Base-by-base conservation (phyloP, 2,329 filamentous ascomycete species). In the Colletotrichum sojae region DNA sequence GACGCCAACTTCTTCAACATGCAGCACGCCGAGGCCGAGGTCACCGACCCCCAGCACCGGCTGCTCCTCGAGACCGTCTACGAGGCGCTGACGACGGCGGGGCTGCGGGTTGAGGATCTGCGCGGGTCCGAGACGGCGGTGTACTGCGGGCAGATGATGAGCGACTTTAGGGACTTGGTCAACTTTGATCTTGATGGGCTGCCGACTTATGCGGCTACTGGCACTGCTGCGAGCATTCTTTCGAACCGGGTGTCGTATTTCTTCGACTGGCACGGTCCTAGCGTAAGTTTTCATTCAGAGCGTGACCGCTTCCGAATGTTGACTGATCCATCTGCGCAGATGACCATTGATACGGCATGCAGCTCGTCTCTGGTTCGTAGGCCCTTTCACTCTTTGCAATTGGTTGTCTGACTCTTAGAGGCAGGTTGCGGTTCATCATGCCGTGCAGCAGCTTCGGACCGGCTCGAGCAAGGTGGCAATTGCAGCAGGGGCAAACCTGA, bases 271-370 rank as follows among this genome's bases (percentile, higher is more conserved):
- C 75, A 77, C 16, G 81, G 81, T 1, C 22, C 22, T 1, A 25
- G 22, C 22, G 22, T 25, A 5, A 4, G 22, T 25, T 22, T 22
- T 22, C 22, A 22, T 22, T 4, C 22, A 2, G 22, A 22, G 22
- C 4, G 22, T 22, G 22, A 22, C 22, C 22, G 4, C 22, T 25
- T 25, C 3, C 22, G 22, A 25, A 3, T 25, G 22, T 25, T 4
- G 22, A 4, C 22, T 25, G 22, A 25, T 25, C 22, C 22, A 4
- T 5, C 5, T 5, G 77, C 80, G 10, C 78, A 75, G 45, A 76
- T 83, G 67, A 83, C 82, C 0, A 78, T 84, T 4, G 81, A 85
- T 51, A 84, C 82, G 22, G 83, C 81, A 18, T 85, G 83, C 71
- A 25, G 22, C 22, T 25, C 22, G 22, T 25, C 22, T 4, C 22